Evolutionary conservation across 1,284 basidiomycete genomes (phyloP).

Genomic region (Fistulinella cinereoalba): DNA sequence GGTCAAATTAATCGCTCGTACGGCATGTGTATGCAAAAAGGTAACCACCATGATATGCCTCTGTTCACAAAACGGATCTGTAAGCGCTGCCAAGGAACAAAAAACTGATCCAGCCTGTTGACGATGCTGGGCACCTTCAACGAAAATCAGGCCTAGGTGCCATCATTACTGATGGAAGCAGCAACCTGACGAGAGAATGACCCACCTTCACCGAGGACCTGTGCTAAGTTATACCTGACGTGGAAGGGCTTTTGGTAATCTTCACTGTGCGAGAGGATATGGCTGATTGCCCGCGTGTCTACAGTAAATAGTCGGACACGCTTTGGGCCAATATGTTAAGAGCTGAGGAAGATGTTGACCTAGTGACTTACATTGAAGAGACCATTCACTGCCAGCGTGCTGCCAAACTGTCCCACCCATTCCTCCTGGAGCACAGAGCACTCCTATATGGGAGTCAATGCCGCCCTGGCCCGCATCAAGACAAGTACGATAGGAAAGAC

Average conservation of each 20-base stretch:
- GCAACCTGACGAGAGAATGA: neutral
- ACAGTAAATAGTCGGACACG: constrained; percentile 30
- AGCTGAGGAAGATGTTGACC: neutral
- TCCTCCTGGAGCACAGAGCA: constrained; percentile 38
- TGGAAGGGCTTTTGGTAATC: constrained; percentile 37
- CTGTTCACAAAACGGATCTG: constrained; percentile 1
- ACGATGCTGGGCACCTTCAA: constrained; percentile 27
- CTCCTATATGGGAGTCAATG: constrained; percentile 31
- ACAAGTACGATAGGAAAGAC: too few relatives aligned
- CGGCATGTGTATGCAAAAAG: neutral
- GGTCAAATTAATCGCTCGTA: neutral
- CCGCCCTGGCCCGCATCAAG: neutral
- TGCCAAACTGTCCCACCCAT: constrained; percentile 58
- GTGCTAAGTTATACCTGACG: constrained; percentile 18
- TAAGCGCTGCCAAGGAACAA: neutral
- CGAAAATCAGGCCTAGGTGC: constrained; percentile 18
- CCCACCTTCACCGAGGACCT: constrained; percentile 32
- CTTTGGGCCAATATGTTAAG: neutral
- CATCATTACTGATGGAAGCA: neutral
- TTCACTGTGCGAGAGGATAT: constrained; percentile 38
- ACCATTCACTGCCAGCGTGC: constrained; percentile 45
- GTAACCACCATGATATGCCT: constrained; percentile 24
- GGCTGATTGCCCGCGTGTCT: constrained; percentile 37
- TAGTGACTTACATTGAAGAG: constrained; percentile 43
- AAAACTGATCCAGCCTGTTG: constrained; percentile 20